phyloP scores from a whole-genome alignment of 2,329 filamentous ascomycete species.

The Diaporthe sp. region DNA sequence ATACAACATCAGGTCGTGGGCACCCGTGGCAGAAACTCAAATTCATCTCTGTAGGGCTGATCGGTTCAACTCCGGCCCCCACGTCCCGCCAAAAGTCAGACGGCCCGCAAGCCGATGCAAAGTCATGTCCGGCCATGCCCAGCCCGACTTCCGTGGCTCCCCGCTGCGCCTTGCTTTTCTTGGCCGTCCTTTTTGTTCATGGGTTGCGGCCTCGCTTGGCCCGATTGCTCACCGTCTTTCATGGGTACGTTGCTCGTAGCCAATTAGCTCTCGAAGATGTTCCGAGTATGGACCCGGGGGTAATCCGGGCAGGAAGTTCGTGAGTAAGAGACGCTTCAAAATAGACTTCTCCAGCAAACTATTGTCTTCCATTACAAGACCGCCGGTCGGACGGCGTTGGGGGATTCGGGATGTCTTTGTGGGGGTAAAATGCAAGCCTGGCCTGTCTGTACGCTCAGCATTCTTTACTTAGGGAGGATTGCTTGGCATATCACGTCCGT shows the following conservation, averaged over 20 bases:
- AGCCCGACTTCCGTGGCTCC: slow-evolving; percentile 7
- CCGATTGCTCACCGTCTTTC: slow-evolving; percentile 4
- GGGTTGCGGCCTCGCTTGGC: neutral
- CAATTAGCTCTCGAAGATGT: neutral
- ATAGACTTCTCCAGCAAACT: neutral
- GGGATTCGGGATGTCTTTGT: neutral
- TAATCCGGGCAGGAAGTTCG: neutral
- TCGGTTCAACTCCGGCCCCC: slow-evolving; percentile 19
- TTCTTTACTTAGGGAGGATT: too few relatives aligned
- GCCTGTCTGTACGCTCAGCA: neutral
- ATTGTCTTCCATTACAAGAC: neutral
- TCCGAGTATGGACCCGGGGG: neutral
- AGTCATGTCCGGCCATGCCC: neutral
- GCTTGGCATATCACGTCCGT: neutral
- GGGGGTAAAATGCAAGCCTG: neutral
- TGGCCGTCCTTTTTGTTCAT: neutral
- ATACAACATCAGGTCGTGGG: neutral
- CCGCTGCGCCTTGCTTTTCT: slow-evolving; percentile 2
- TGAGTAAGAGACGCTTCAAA: neutral
- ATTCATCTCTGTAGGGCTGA: slow-evolving; percentile 16
- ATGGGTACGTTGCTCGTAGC: neutral
- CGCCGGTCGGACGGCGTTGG: neutral
- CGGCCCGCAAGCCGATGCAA: slow-evolving; percentile 18
- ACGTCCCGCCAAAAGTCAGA: neutral
- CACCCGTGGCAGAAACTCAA: neutral